phyloP scores from a whole-genome alignment of 148 eudicot genomes.

The Nyssa sinensis region DNA sequence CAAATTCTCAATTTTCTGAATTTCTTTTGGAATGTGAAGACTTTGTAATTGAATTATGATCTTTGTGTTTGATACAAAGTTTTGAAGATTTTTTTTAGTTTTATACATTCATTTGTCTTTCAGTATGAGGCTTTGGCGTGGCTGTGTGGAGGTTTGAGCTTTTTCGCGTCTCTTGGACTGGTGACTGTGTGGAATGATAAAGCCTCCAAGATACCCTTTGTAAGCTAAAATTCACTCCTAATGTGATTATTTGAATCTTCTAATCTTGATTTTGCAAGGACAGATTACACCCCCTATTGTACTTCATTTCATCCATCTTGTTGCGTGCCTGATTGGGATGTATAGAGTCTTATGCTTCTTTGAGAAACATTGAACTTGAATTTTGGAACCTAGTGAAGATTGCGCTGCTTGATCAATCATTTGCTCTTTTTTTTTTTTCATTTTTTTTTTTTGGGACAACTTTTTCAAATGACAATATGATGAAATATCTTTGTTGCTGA shows the following conservation, averaged over 20 bases:
- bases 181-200: conserved; percentile 84
- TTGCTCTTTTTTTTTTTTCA: not conserved
- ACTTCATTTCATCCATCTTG: not conserved
- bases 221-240: conserved; percentile 52
- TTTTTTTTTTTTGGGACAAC: too few relatives aligned
- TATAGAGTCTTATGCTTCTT: not conserved
- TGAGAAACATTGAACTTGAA: not conserved
- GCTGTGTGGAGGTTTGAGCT: conserved; percentile 87
- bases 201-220: conserved; percentile 75
- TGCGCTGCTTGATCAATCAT: not conserved
- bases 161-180: conserved; percentile 66
- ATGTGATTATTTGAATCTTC: not conserved
- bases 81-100: not conserved
- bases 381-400: not conserved
- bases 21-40: not conserved
- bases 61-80: not conserved
- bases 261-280: not conserved
- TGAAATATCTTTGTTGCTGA: not conserved
- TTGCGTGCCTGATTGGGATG: not conserved
- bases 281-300: not conserved
- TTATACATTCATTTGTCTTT: conserved; percentile 4
- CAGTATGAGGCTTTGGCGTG: conserved; percentile 97
- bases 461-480: too few relatives aligned
- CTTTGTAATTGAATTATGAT: not conserved
- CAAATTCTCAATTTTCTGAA: not conserved